Conservation (phyloP, 2,329 filamentous ascomycete species). For the Stachybotrys elegans region DNA sequence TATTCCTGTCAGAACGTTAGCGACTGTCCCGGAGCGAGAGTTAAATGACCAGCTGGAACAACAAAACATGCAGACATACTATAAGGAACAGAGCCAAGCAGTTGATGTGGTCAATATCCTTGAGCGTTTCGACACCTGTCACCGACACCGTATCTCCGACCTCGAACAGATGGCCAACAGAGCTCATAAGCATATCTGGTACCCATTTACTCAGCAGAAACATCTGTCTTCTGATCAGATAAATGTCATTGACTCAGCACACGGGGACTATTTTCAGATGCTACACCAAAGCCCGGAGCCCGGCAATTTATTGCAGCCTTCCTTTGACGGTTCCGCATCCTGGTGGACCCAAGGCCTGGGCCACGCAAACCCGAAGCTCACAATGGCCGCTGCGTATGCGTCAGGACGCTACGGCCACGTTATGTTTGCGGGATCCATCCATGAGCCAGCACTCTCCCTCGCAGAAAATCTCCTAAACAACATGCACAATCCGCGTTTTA, state of each 20-base stretch:
- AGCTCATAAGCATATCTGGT: slow-evolving; percentile 69
- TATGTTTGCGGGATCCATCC: slow-evolving; percentile 79
- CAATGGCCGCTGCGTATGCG: slow-evolving; percentile 73
- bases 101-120: slow-evolving; percentile 40
- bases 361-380: slow-evolving; percentile 67
- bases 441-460: slow-evolving; percentile 68
- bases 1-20: slow-evolving; percentile 40
- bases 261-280: slow-evolving; percentile 74
- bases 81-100: slow-evolving; percentile 37
- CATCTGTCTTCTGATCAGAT: slow-evolving; percentile 58
- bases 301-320: slow-evolving; percentile 34
- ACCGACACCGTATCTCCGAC: slow-evolving; percentile 49
- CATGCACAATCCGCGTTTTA: slow-evolving; percentile 59
- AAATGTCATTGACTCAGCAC: slow-evolving; percentile 72
- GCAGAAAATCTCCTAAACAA: slow-evolving; percentile 58
- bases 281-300: slow-evolving; percentile 9
- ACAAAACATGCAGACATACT: slow-evolving; percentile 59
- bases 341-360: slow-evolving; percentile 92
- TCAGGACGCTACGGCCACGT: slow-evolving; percentile 82
- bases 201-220: slow-evolving; percentile 80
- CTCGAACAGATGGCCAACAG: slow-evolving; percentile 57
- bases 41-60: slow-evolving; percentile 40
- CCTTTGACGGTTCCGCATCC: slow-evolving; percentile 79
- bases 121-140: slow-evolving; percentile 44
- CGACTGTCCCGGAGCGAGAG: slow-evolving; percentile 48